phyloP scores from a whole-genome alignment of 768 basidiomycete species.

The Punctularia strigosozonata region DNA sequence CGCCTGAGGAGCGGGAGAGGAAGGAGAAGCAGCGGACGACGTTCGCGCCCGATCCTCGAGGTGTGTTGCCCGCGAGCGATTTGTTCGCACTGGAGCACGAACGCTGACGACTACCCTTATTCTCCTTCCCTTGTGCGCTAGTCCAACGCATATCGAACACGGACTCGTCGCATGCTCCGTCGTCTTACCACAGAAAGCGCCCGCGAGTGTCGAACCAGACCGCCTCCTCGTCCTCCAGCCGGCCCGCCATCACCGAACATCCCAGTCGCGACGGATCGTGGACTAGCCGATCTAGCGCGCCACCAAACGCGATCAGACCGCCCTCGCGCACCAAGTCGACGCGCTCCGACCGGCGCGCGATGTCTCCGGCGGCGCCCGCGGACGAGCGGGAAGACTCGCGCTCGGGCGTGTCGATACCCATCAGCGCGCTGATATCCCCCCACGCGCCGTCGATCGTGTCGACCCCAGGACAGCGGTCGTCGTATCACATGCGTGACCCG shows the following conservation, averaged over 20 bases:
- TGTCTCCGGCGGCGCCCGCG: slow-evolving; percentile 6
- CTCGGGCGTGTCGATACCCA: slow-evolving; percentile 66
- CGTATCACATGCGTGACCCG: slow-evolving; percentile 76
- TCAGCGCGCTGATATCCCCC: slow-evolving; percentile 67
- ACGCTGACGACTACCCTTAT: neutral
- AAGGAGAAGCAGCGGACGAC: neutral
- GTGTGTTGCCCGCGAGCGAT: neutral
- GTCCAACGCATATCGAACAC: too few relatives aligned
- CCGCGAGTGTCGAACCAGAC: slow-evolving; percentile 38
- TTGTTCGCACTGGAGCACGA: neutral
- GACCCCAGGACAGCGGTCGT: slow-evolving; percentile 21
- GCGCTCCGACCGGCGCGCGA: slow-evolving; percentile 3
- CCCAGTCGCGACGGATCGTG: slow-evolving; percentile 33
- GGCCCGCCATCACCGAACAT: slow-evolving; percentile 25
- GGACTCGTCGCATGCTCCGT: slow-evolving; percentile 47
- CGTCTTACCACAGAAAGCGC: slow-evolving; percentile 61
- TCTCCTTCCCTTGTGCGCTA: neutral
- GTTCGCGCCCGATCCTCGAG: neutral
- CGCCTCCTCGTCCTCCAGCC: slow-evolving; percentile 23
- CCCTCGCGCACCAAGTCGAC: slow-evolving; percentile 18
- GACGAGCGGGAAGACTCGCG: slow-evolving; percentile 29
- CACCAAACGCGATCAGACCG: slow-evolving; percentile 11
- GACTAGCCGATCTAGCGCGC: slow-evolving; percentile 22
- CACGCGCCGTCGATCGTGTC: slow-evolving; percentile 61
- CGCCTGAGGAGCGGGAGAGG: neutral